Conservation (phyloP, 2,329 filamentous ascomycete species). For the Cryphonectria carpinicola region DNA sequence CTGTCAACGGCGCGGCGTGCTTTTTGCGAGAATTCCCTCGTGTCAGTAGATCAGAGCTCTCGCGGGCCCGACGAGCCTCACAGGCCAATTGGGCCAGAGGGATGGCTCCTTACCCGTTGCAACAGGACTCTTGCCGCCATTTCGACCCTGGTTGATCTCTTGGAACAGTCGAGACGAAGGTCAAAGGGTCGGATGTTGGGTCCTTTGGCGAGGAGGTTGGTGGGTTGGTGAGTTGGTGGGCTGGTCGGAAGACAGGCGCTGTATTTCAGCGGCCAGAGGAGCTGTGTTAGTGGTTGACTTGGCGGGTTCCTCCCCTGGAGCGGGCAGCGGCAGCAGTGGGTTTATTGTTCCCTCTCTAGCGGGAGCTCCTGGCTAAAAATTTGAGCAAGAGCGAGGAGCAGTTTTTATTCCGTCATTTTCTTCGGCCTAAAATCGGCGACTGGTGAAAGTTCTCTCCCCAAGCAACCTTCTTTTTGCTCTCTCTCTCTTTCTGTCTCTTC, state of each 20-base stretch:
- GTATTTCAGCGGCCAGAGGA: neutral
- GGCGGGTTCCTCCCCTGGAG: constrained; percentile 31
- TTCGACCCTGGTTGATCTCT: constrained; percentile 52
- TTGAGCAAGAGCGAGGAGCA: constrained; percentile 11
- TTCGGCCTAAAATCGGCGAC: constrained; percentile 24
- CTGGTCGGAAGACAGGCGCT: neutral
- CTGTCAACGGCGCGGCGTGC: constrained; percentile 59
- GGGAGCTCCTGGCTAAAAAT: constrained; percentile 25
- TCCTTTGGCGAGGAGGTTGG: neutral
- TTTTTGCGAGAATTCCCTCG: constrained; percentile 41
- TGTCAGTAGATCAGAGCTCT: constrained; percentile 19
- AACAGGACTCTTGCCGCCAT: constrained; percentile 66
- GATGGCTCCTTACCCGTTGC: constrained; percentile 51
- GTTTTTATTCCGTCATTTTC: constrained; percentile 3
- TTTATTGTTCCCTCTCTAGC: neutral
- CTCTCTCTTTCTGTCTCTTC: no score
- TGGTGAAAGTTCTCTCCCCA: neutral
- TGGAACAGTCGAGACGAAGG: constrained; percentile 9
- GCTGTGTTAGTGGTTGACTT: constrained; percentile 7
- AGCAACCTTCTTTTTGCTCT: neutral
- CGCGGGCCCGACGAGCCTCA: neutral
- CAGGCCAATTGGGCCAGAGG: constrained; percentile 22
- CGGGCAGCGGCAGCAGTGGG: neutral
- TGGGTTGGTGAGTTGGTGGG: neutral
- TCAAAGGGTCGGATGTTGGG: constrained; percentile 12